phyloP scores from a whole-genome alignment of 352 stramenopile genomes.

The Phytophthora nicotianae region DNA sequence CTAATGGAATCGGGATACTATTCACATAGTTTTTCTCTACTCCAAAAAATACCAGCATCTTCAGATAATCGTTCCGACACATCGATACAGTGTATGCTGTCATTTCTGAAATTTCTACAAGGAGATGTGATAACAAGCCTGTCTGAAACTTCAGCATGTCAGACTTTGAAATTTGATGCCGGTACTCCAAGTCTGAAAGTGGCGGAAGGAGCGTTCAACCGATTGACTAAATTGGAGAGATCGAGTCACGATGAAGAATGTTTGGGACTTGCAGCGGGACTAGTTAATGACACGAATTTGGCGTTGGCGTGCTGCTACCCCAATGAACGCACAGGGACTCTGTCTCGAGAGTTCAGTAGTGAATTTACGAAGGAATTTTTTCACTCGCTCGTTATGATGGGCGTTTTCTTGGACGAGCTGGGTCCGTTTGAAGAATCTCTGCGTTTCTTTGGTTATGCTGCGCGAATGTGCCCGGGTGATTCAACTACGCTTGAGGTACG shows the following conservation, averaged over 20 bases:
- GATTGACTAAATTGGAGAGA: slow-evolving; percentile 21
- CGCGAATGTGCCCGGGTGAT: slow-evolving; percentile 42
- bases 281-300: slow-evolving; percentile 10
- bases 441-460: slow-evolving; percentile 43
- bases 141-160: slow-evolving; percentile 11
- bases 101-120: slow-evolving; percentile 39
- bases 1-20: slow-evolving; percentile 39
- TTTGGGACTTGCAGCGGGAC: slow-evolving; percentile 12
- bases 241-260: slow-evolving; percentile 31
- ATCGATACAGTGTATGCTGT: slow-evolving; percentile 26
- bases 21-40: slow-evolving; percentile 19
- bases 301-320: slow-evolving; percentile 7
- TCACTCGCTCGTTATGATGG: slow-evolving; percentile 54
- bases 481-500: slow-evolving; percentile 44
- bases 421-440: slow-evolving; percentile 54
- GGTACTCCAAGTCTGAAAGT: slow-evolving; percentile 28
- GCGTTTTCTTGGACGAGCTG: slow-evolving; percentile 69
- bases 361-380: slow-evolving; percentile 53
- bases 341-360: slow-evolving; percentile 36
- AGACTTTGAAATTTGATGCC: background rate
- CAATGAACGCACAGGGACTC: background rate
- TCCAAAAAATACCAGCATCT: slow-evolving; percentile 13
- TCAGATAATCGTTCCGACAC: background rate
- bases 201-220: slow-evolving; percentile 26
- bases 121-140: slow-evolving; percentile 27